phyloP scores from a whole-genome alignment of 257 asterid species.

The Plectranthus barbatus region DNA sequence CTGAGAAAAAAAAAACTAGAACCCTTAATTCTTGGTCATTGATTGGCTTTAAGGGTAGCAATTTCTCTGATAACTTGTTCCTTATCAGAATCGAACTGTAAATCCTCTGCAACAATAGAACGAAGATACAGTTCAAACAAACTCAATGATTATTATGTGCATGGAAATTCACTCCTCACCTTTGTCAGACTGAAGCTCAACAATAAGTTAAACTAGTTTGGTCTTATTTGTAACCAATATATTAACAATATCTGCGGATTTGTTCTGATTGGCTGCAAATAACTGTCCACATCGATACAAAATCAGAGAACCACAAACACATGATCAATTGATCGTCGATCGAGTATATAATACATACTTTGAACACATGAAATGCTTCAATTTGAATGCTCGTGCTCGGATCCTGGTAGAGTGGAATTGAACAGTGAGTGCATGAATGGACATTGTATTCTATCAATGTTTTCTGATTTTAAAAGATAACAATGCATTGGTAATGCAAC shows the following conservation, averaged over 20 bases:
- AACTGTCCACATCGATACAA: slow-evolving; percentile 38
- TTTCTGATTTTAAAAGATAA: not conserved
- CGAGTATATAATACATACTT: slow-evolving; percentile 41
- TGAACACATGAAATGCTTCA: slow-evolving; percentile 86
- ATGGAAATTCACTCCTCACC: slow-evolving; percentile 24
- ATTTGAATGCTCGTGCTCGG: slow-evolving; percentile 83
- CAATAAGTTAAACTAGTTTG: slow-evolving; percentile 79
- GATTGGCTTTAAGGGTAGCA: slow-evolving; percentile 59
- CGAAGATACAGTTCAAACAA: not conserved
- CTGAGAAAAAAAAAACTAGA: not conserved
- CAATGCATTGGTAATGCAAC: not conserved
- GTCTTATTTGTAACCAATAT: slow-evolving; percentile 59
- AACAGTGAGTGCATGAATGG: not conserved
- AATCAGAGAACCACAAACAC: too few species aligned
- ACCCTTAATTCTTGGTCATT: slow-evolving; percentile 16
- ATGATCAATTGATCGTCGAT: too few species aligned
- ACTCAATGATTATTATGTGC: not conserved
- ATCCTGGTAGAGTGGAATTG: slow-evolving; percentile 42
- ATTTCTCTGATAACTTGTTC: slow-evolving; percentile 75
- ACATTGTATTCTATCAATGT: too few species aligned
- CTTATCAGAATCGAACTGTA: slow-evolving; percentile 78
- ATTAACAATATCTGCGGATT: slow-evolving; percentile 70
- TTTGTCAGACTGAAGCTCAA: slow-evolving; percentile 62
- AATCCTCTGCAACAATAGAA: slow-evolving; percentile 54
- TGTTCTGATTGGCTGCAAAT: slow-evolving; percentile 80